phyloP scores from a whole-genome alignment of 192 early-diverging fungal species.

The Backusella liffmaniae region DNA sequence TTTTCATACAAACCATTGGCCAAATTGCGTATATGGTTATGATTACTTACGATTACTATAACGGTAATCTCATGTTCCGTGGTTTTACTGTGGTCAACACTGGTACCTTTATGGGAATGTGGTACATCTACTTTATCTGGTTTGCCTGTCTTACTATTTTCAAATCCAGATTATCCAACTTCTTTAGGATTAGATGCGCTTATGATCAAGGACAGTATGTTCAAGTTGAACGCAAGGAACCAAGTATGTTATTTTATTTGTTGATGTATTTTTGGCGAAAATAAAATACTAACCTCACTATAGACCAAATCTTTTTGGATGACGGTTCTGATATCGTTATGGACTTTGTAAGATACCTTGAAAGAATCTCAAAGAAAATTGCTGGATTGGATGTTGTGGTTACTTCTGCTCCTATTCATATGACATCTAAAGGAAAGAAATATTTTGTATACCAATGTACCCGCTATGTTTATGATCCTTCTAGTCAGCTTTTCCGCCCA shows the following conservation, averaged over 20 bases:
- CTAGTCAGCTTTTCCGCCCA: conserved; percentile 52
- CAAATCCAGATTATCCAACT: conserved; percentile 46
- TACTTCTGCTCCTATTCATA: conserved; percentile 40
- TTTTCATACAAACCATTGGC: conserved; percentile 35
- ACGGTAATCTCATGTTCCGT: conserved; percentile 33
- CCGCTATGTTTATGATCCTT: conserved; percentile 65
- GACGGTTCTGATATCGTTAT: conserved; percentile 34
- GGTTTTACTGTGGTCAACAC: conserved; percentile 36
- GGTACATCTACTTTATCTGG: conserved; percentile 49
- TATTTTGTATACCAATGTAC: conserved; percentile 75
- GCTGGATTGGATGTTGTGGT: conserved; percentile 43
- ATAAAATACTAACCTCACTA: not conserved
- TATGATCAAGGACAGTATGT: conserved; percentile 43
- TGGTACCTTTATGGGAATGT: conserved; percentile 48
- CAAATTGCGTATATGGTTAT: conserved; percentile 40
- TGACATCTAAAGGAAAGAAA: conserved; percentile 46
- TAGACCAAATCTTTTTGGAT: conserved; percentile 36
- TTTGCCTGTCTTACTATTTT: conserved; percentile 40
- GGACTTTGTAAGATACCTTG: conserved; percentile 26
- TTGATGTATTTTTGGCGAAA: not conserved
- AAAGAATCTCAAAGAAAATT: conserved; percentile 20
- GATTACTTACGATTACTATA: conserved; percentile 47
- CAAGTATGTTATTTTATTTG: conserved; percentile 11
- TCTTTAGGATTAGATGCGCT: conserved; percentile 48
- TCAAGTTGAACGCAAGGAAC: conserved; percentile 45